Base-by-base conservation (phyloP, 1,284 basidiomycete genomes). In the Leccinum angustisporum region DNA sequence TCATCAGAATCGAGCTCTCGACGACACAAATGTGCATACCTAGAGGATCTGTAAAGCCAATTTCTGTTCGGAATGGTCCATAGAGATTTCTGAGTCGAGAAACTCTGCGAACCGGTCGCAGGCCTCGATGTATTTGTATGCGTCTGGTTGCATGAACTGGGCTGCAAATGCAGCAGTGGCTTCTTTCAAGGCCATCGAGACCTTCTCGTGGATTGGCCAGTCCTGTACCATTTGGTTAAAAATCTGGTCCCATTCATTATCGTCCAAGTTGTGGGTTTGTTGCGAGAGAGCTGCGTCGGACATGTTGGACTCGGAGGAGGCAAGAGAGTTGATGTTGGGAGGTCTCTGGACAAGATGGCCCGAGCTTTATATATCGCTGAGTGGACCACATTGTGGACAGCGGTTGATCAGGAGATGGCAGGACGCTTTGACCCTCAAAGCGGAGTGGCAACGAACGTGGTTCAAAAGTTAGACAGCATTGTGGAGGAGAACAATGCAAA, bases 31-130 rank as follows among this genome's bases (percentile, higher is more conserved):
- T 5, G 11, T 21, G 40, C 68, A 46, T 60, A 70, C 69, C 56
- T 73, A 65, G 34, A 73, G 60, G 10, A 46, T 52, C 6, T 69
- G 58, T 14, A 72, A 4, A 51, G 71, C 69, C 58, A 7, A 25
- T 52, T 55, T 18, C 48, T 71, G 69, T 21, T 74, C 62, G 7
- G 40, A 14, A 1, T 54, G 5, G 0, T 57, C 57, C 56, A 72
- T 5, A 0, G 13, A 0, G 13, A 57, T 13, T 4, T 61, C 34
- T 3, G 27, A n/a, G 6, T 48, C n/a, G 43, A 74, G 54, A 43
- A 74, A 68, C 11, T n/a, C 13, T 13, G 8, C 1, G 38, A 71
- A 59, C 2, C 31, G 27, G 10, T 62, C 54, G 33, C 72, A 74
- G 13, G 60, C 48, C 5, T 54, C 53, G 21, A 14, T 27, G 38